Evolutionary conservation across 2,329 filamentous ascomycete genomes (phyloP), one percentile per base, ranked within the genome.

Genomic region (Talaromyces piceae): DNA sequence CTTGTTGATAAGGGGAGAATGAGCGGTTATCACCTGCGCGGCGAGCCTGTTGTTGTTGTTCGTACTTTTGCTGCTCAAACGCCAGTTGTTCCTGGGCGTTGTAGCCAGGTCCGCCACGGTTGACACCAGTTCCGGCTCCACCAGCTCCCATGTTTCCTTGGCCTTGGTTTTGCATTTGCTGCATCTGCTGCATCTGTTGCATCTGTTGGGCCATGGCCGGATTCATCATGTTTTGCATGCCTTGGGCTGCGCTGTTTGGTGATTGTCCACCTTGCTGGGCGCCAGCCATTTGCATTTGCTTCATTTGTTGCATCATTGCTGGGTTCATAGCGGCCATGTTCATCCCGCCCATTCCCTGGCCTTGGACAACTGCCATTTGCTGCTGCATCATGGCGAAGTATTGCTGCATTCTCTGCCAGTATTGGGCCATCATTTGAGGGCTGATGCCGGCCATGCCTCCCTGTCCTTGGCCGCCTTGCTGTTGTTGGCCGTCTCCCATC

Each of bases 371-470:
- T 45, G 84, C 86, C 80, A 94, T 88, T 66, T 93, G 86, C 63
- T 91, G 88, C 70, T 95, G 90, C 88, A 95, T 93, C 80, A 95
- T 84, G 52, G 85, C 78, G 69, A 96, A 94, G 71, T 95, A 95
- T 67, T 95, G 88, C 70, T 98, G 93, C 91, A 98, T 97, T 45
- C 91, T 83, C 68, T 95, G 89, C 83, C 93, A 95, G 73, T 97
- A 96, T 68, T 96, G 91, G 2, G 93, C 93, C 90, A 97, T 96
- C 76, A 95, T 85, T 63, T 95, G 90, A 0, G 91, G 91, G 18
- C 88, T 94, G 87, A 97, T 94, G 56, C 86, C 85, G 67, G 63
- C 61, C 58, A 69, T 66, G 43, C 65, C 67, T 50, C 57, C 62
- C 54, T 71, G 71, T 22, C 63, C 58, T 55, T 73, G 73, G 46